phyloP scores from a whole-genome alignment of 768 basidiomycete genomes.

The Lactarius vividus region DNA sequence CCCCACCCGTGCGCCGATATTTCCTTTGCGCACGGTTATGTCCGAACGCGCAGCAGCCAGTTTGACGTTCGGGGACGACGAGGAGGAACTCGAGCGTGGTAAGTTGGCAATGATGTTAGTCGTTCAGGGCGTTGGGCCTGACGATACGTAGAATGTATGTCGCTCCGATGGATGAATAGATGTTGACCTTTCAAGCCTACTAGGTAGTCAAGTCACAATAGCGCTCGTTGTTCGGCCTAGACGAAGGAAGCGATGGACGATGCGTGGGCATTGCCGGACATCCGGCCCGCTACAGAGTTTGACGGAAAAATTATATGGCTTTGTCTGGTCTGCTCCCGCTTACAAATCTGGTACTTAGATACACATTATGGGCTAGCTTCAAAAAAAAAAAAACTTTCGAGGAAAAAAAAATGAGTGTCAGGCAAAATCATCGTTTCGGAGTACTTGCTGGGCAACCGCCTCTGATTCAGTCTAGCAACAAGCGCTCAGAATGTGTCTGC shows the following conservation, averaged over 20 bases:
- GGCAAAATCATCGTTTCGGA: background rate
- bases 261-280: slow-evolving; percentile 5
- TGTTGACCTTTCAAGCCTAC: background rate
- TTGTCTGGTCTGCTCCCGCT: background rate
- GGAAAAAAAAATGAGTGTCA: no score
- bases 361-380: no score
- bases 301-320: background rate
- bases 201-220: background rate
- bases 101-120: slow-evolving; percentile 38
- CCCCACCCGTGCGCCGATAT: slow-evolving; percentile 38
- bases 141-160: background rate
- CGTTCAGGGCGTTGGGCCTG: background rate
- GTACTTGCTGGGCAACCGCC: background rate
- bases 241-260: background rate
- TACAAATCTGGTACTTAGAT: background rate
- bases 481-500: background rate
- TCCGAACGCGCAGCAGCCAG: slow-evolving; percentile 53
- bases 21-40: slow-evolving; percentile 39
- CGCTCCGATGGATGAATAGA: background rate
- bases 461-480: background rate
- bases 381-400: no score
- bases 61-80: slow-evolving; percentile 64
- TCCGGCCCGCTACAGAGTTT: slow-evolving; percentile 8
- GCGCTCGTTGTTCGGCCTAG: slow-evolving; percentile 10
- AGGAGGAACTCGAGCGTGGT: slow-evolving; percentile 78